A percentile compares a stretch with the other conserved stretches of the same genome.
phyloP scores from a whole-genome alignment of 2,329 filamentous ascomycete genomes.

The Plectosphaerella plurivora region DNA sequence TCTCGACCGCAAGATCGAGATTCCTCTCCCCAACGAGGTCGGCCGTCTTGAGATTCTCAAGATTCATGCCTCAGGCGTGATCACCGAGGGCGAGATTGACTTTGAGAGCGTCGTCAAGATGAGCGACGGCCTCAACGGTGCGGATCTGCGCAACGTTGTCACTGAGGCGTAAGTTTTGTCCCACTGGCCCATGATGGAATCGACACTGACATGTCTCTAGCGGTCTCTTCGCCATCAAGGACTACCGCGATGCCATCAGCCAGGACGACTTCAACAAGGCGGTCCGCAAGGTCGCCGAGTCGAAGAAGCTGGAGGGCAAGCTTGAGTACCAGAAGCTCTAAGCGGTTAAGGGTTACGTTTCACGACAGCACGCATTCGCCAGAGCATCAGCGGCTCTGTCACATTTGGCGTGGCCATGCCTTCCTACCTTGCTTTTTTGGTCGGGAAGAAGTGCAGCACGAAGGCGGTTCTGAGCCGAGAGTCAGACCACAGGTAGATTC shows the following conservation, averaged over 20 bases:
- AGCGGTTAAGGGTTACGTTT: constrained; percentile 8
- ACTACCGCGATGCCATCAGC: constrained; percentile 91
- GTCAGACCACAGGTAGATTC: not conserved
- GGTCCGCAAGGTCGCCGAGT: constrained; percentile 92
- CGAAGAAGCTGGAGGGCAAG: constrained; percentile 98
- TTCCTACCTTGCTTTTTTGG: too few relatives aligned
- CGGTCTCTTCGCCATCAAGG: constrained; percentile 96
- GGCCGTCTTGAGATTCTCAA: constrained; percentile 95
- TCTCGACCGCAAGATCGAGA: constrained; percentile 96
- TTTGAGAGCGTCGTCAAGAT: constrained; percentile 99
- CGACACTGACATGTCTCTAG: constrained; percentile 36
- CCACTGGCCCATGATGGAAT: not conserved
- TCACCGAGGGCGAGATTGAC: constrained; percentile 91
- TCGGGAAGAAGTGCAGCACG: not conserved
- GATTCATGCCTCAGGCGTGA: constrained; percentile 85
- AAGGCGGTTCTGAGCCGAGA: not conserved
- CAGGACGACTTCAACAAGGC: constrained; percentile 99
- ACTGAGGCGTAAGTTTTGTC: constrained; percentile 83
- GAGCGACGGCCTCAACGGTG: constrained; percentile 96
- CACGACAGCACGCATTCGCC: not conserved
- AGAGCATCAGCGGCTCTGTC: not conserved
- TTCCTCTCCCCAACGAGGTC: constrained; percentile 94
- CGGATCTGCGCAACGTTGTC: constrained; percentile 94
- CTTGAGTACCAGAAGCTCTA: constrained; percentile 96
- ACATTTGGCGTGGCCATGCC: too few relatives aligned